A percentile compares a stretch with the other conserved stretches of the same genome.
phyloP scores from a whole-genome alignment of 2,329 filamentous ascomycete species.

The Zarea fungicola region DNA sequence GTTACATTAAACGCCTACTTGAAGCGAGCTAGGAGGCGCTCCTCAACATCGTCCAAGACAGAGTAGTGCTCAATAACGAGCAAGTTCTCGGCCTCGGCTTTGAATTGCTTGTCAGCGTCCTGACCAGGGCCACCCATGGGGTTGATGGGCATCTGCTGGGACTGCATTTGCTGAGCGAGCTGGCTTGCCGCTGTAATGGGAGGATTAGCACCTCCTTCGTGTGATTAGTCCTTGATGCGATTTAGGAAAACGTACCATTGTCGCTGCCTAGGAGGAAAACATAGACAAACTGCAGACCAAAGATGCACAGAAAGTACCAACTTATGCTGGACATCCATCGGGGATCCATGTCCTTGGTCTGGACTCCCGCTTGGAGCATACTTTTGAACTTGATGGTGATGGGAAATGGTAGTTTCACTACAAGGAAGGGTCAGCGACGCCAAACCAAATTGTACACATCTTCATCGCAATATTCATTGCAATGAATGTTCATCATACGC shows the following conservation, averaged over 20 bases:
- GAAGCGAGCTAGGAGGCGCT: constrained; percentile 64
- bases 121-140: constrained; percentile 82
- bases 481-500: neutral
- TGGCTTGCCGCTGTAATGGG: constrained; percentile 69
- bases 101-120: constrained; percentile 93
- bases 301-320: constrained; percentile 98
- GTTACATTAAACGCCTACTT: constrained; percentile 21
- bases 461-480: no score
- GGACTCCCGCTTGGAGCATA: constrained; percentile 96
- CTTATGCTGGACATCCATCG: constrained; percentile 98
- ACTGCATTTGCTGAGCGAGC: constrained; percentile 83
- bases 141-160: constrained; percentile 44
- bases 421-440: constrained; percentile 18
- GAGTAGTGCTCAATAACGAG: constrained; percentile 93
- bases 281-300: constrained; percentile 94
- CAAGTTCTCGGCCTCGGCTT: constrained; percentile 88
- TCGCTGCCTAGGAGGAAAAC: constrained; percentile 95
- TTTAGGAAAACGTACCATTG: constrained; percentile 61
- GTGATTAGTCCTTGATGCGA: neutral
- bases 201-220: constrained; percentile 15
- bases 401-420: constrained; percentile 94
- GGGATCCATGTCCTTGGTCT: constrained; percentile 92
- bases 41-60: constrained; percentile 82
- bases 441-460: no score
- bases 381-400: constrained; percentile 99